phyloP scores from a whole-genome alignment of 2,329 filamentous ascomycete genomes.

The Decorospora gaudefroyi region DNA sequence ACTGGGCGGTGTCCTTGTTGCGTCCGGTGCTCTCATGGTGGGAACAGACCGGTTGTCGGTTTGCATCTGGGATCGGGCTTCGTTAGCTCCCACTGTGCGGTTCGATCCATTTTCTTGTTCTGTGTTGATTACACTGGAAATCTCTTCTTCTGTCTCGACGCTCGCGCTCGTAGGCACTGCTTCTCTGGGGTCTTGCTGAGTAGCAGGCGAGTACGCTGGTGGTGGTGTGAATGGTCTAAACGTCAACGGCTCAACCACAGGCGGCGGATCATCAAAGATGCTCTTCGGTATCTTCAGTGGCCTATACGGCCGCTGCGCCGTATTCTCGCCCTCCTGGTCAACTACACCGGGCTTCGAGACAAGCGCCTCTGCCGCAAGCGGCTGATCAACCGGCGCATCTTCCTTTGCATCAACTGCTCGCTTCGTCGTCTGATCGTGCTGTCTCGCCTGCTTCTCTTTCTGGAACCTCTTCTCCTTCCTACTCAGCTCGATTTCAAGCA shows the following conservation, averaged over 20 bases:
- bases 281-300: conserved; percentile 28
- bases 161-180: not conserved
- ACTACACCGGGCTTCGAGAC: conserved; percentile 25
- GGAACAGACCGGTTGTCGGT: no score
- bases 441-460: conserved; percentile 31
- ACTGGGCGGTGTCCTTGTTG: no score
- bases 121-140: no score
- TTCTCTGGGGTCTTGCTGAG: not conserved
- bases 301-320: conserved; percentile 1
- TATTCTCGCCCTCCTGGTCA: not conserved
- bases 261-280: conserved; percentile 30
- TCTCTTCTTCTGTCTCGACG: no score
- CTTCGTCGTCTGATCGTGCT: conserved; percentile 41
- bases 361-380: conserved; percentile 24
- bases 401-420: conserved; percentile 31
- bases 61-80: no score
- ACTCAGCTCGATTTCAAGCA: conserved; percentile 61
- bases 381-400: conserved; percentile 35
- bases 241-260: conserved; percentile 6
- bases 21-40: no score
- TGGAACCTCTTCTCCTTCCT: conserved; percentile 56
- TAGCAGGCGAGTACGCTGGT: conserved; percentile 25
- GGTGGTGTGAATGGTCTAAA: conserved; percentile 26
- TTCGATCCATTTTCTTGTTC: no score
- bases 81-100: no score